phyloP scores from a whole-genome alignment of 768 basidiomycete genomes.

The Mycena amicta region DNA sequence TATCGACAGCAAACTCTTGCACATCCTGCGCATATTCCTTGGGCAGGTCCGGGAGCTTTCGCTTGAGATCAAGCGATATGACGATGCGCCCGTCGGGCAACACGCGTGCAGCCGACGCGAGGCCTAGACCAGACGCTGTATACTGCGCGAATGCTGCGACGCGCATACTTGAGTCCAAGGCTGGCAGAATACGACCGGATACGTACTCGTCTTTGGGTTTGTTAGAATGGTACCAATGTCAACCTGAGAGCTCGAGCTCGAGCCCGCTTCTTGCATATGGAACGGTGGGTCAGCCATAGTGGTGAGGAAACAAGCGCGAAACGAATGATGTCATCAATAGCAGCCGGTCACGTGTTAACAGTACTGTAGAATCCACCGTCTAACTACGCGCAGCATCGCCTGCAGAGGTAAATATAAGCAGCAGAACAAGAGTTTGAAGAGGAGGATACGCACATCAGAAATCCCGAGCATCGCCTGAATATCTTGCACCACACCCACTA shows the following conservation, averaged over 20 bases:
- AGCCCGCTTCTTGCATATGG: slow-evolving; percentile 25
- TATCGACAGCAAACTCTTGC: slow-evolving; percentile 52
- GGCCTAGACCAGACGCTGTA: slow-evolving; percentile 42
- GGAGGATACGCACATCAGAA: slow-evolving; percentile 37
- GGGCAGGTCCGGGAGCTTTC: slow-evolving; percentile 53
- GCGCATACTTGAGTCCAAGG: background rate
- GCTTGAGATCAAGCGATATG: slow-evolving; percentile 50
- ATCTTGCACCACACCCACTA: slow-evolving; percentile 41
- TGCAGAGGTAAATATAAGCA: background rate
- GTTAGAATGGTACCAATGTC: slow-evolving; percentile 29
- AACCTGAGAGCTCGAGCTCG: slow-evolving; percentile 10
- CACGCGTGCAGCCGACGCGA: slow-evolving; percentile 44
- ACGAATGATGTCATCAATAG: background rate
- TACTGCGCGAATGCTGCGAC: slow-evolving; percentile 41
- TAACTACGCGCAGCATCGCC: background rate
- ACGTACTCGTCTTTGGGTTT: slow-evolving; percentile 24
- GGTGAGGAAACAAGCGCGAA: background rate
- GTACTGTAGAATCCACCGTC: background rate
- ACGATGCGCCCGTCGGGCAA: slow-evolving; percentile 50
- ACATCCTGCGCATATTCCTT: slow-evolving; percentile 47
- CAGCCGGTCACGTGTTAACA: background rate
- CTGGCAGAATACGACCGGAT: background rate
- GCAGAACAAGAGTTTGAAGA: slow-evolving; percentile 5
- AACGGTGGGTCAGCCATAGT: slow-evolving; percentile 20
- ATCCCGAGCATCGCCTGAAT: slow-evolving; percentile 37